Conservation (phyloP, 495 filamentous ascomycete genomes). For the Annulohypoxylon bovei region DNA sequence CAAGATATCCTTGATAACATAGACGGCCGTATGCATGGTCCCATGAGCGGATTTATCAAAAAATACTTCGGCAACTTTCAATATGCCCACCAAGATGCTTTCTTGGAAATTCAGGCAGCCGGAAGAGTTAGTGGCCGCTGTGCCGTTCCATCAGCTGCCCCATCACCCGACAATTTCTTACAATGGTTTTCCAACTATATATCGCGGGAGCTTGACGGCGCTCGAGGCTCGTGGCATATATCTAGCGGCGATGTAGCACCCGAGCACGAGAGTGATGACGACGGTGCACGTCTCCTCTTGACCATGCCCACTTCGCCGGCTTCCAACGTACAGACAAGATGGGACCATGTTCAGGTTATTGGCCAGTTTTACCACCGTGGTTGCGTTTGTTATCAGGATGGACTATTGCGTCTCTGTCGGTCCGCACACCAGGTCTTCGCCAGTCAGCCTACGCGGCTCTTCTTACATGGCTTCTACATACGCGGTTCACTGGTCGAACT, state of each 20-base stretch:
- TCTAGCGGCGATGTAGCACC: constrained; percentile 13
- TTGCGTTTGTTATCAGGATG: constrained; percentile 37
- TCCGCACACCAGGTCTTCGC: constrained; percentile 42
- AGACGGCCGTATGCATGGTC: constrained; percentile 42
- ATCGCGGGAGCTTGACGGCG: constrained; percentile 30
- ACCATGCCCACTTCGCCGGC: constrained; percentile 24
- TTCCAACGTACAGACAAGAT: constrained; percentile 27
- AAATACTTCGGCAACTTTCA: constrained; percentile 41
- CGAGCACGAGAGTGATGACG: constrained; percentile 17
- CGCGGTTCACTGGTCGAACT: constrained; percentile 47
- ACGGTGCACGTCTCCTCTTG: constrained; percentile 33
- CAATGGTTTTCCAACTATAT: constrained; percentile 40
- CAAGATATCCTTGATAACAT: constrained; percentile 46
- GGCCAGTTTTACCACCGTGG: constrained; percentile 34
- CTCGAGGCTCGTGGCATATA: constrained; percentile 42
- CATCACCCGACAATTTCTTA: constrained; percentile 33
- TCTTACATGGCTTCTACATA: constrained; percentile 54
- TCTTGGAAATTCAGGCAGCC: constrained; percentile 28
- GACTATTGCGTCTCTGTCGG: constrained; percentile 41
- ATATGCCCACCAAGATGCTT: constrained; percentile 28
- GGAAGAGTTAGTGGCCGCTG: constrained; percentile 21
- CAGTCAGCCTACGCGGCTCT: constrained; percentile 43
- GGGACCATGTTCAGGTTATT: constrained; percentile 42
- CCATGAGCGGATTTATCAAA: constrained; percentile 40
- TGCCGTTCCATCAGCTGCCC: constrained; percentile 31